Evolutionary conservation across 2,329 filamentous ascomycete species (phyloP).

Genomic region (Colletotrichum sojae): DNA sequence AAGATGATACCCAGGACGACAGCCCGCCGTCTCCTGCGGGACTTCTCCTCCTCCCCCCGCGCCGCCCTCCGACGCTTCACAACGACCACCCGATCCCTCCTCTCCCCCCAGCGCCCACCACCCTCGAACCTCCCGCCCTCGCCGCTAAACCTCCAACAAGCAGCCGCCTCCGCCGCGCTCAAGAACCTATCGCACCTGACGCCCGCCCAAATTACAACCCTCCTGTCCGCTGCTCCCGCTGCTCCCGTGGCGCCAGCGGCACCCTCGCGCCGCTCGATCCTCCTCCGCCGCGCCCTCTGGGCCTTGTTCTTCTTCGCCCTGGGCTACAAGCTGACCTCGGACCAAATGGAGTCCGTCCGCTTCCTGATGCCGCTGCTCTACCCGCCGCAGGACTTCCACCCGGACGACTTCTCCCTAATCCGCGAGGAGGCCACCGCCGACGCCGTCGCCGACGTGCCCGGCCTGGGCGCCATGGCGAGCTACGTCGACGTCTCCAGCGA

Average conservation of each 20-base stretch:
- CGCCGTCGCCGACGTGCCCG: constrained; percentile 6
- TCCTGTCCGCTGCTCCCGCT: constrained; percentile 32
- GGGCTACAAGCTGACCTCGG: constrained; percentile 28
- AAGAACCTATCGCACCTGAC: constrained; percentile 41
- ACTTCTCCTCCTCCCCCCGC: constrained; percentile 12
- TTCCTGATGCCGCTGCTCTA: constrained; percentile 25
- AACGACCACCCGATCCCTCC: constrained; percentile 19
- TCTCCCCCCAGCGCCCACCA: constrained; percentile 12
- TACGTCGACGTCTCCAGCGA: neutral
- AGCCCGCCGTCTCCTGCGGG: constrained; percentile 33
- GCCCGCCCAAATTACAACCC: constrained; percentile 39
- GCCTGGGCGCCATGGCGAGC: constrained; percentile 17
- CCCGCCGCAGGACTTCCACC: constrained; percentile 2
- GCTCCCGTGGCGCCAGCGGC: neutral
- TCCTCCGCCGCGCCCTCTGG: constrained; percentile 29
- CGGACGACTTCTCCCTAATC: constrained; percentile 1
- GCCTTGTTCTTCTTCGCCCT: constrained; percentile 33
- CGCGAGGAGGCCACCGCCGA: constrained; percentile 15
- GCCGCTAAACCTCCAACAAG: constrained; percentile 10
- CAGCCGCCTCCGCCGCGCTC: constrained; percentile 32
- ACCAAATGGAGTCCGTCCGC: constrained; percentile 23
- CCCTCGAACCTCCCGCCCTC: neutral
- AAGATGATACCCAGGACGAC: constrained; percentile 33
- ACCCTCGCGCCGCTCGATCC: constrained; percentile 23
- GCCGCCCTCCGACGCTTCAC: constrained; percentile 32